These are phyloP conservation scores for Balakata baccata DNA, from an alignment of 345 rosid genomes.

Conservation along the genomic window DNA sequence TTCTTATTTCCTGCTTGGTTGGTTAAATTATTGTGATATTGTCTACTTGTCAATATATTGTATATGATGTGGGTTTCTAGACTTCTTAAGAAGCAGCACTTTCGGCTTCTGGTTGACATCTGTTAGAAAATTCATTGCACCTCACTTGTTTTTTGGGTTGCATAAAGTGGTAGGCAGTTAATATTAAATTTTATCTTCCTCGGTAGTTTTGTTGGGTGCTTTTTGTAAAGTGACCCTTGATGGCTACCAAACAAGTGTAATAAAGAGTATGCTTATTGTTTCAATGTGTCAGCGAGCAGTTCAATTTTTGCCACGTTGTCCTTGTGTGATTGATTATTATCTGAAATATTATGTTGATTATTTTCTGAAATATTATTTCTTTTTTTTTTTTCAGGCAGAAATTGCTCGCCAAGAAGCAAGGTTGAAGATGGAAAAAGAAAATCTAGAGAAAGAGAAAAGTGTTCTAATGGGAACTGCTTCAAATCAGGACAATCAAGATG, in stretches of 20 bases:
- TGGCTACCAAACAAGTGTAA: background rate
- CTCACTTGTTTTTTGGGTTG: background rate
- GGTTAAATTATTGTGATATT: too few species aligned
- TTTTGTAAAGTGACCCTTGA: background rate
- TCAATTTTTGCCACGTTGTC: background rate
- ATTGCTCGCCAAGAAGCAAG: slow-evolving; percentile 91
- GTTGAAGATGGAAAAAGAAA: slow-evolving; percentile 92
- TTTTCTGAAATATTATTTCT: background rate
- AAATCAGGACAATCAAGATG: slow-evolving; percentile 91
- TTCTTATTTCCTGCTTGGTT: too few species aligned
- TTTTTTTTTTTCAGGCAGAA: slow-evolving; percentile 53
- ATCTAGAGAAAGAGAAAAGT: slow-evolving; percentile 96
- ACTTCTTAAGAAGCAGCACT: background rate
- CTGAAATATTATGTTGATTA: background rate
- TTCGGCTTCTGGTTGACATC: background rate
- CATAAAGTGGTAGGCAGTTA: background rate
- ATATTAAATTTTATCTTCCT: background rate
- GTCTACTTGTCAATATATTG: background rate
- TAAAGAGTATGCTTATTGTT: background rate
- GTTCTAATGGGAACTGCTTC: slow-evolving; percentile 97
- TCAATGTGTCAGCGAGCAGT: background rate
- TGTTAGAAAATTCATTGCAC: background rate
- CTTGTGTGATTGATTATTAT: background rate
- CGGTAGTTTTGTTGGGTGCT: background rate
- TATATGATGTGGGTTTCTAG: background rate